Percentiles rank a stretch among this genome's conserved stretches.
These are phyloP conservation scores for Dioscorea alata DNA, from an alignment of 106 monocot genomes.

Conservation along the genomic window DNA sequence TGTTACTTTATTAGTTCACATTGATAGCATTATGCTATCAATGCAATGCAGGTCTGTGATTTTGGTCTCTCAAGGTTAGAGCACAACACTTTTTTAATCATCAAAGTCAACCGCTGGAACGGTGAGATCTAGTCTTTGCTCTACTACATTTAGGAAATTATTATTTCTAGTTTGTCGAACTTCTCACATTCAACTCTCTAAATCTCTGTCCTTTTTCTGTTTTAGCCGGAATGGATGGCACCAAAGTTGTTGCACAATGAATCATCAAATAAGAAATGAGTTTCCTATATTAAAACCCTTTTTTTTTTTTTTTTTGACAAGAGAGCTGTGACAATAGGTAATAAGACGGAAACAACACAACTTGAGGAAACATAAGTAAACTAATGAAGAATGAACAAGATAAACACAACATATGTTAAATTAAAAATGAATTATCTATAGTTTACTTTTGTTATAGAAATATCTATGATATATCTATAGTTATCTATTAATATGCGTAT, in stretches of 20 bases:
- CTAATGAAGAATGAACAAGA: too few species aligned
- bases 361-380: too few species aligned
- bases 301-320: too few species aligned
- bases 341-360: too few species aligned
- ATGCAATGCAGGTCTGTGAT: slow-evolving; percentile 73
- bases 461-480: too few species aligned
- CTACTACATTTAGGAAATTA: neutral
- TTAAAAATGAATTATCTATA: too few species aligned
- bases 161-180: neutral
- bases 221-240: slow-evolving; percentile 99
- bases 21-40: neutral
- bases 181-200: neutral
- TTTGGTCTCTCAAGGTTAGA: slow-evolving; percentile 98
- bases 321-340: too few species aligned
- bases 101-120: slow-evolving; percentile 97
- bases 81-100: slow-evolving; percentile 87
- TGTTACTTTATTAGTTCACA: too few species aligned
- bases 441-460: too few species aligned
- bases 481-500: too few species aligned
- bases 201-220: slow-evolving; percentile 10
- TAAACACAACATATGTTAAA: too few species aligned
- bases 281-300: too few species aligned
- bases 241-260: slow-evolving; percentile 96
- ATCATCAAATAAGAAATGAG: slow-evolving; percentile 94
- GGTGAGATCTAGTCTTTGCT: slow-evolving; percentile 29